Base-by-base conservation (phyloP, 2,329 filamentous ascomycete genomes). In the Rutstroemia sp. region DNA sequence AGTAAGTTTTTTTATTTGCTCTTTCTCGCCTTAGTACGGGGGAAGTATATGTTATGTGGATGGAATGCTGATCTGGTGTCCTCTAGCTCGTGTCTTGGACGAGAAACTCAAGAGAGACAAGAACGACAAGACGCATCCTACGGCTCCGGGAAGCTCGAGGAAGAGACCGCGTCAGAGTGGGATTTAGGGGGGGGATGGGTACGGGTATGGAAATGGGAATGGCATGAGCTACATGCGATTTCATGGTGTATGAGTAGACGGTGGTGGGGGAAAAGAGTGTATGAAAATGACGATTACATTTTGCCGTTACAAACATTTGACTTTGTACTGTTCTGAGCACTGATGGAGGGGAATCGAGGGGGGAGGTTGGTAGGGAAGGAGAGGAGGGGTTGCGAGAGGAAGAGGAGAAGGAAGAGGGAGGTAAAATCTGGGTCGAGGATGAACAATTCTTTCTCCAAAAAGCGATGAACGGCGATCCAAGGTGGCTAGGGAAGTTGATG, bases 91-190 rank as follows among this genome's bases (percentile, higher is more conserved):
- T 58, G 81, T 86, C 19, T 71, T 85, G 69, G 81, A 85, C 73
- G 79, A 84, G 68, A 85, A 85, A 71, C 79, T 84, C 75, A 83
- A 81, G 76, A 74, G 80, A 63, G 82, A 85, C 66, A 76, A 75
- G 65, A 79, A 75, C 71, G 78, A 82, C 51, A 84, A 83, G 56
- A 52, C 65, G 55, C 64, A 68, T 51, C 78, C 82, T 54, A 77
- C 79, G 6, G 51, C 49, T 21, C 63, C 70, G 3, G 70, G 73
- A 63, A 81, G 78, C 66, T 76, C 70, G 7, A 78, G 81, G 67
- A 85, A 85, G 70, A 76, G 82, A 30, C 71, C 78, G 3, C 74
- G 81, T 19, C 50, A 57, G 21, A 49, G 55, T 46, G 61, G 57
- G 2, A 58, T 65, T 41, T 65, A 58, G 50, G 2, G 5, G 14